These are phyloP conservation scores for Phytopythium boreale DNA, from an alignment of 352 stramenopile genomes.

Conservation along the genomic window DNA sequence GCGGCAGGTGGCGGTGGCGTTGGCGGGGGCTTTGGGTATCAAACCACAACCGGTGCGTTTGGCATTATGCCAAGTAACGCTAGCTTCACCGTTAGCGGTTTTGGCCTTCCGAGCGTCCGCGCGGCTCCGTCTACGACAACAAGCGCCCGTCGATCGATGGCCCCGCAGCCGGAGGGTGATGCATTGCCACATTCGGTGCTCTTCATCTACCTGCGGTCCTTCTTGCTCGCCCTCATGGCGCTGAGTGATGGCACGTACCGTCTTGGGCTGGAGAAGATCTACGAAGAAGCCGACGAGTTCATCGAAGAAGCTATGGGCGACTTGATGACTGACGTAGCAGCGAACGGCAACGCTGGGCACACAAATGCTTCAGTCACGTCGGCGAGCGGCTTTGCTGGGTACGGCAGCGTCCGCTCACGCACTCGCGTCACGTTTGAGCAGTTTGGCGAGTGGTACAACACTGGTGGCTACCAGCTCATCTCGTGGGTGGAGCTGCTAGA, in stretches of 20 bases:
- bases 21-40: conserved; percentile 23
- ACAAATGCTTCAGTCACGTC: conserved; percentile 20
- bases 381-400: conserved; percentile 39
- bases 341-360: conserved; percentile 40
- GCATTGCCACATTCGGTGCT: conserved; percentile 76
- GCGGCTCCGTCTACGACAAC: conserved; percentile 27
- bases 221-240: conserved; percentile 81
- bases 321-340: conserved; percentile 74
- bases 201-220: conserved; percentile 85
- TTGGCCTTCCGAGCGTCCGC: conserved; percentile 58
- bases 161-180: conserved; percentile 44
- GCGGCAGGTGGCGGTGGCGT: conserved; percentile 10
- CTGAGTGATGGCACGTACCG: conserved; percentile 84
- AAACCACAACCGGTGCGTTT: conserved; percentile 25
- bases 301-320: conserved; percentile 86
- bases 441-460: conserved; percentile 91
- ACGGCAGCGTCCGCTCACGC: conserved; percentile 60
- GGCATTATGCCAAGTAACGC: conserved; percentile 38
- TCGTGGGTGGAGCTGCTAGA: conserved; percentile 87
- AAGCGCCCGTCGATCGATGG: conserved; percentile 30
- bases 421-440: conserved; percentile 87
- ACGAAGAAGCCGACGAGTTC: conserved; percentile 82
- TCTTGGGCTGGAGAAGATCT: conserved; percentile 82
- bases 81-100: conserved; percentile 43
- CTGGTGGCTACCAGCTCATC: conserved; percentile 72